Evolutionary conservation across 306 rosid species (phyloP).

Genomic region (Citrullus amarus): DNA sequence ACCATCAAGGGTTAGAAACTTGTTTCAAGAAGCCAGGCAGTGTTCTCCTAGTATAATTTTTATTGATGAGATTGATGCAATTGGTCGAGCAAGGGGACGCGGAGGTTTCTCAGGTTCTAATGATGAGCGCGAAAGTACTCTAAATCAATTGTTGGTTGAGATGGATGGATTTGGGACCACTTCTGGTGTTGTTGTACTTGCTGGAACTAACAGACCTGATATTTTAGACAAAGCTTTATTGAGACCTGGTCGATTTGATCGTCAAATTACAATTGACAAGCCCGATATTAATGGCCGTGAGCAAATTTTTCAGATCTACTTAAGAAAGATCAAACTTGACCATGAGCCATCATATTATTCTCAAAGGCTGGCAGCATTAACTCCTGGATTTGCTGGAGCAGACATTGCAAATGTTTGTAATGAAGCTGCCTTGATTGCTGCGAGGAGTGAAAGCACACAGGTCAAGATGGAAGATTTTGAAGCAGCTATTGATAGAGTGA

Average conservation of each 20-base stretch:
- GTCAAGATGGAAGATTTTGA: slow-evolving; percentile 78
- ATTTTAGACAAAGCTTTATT: slow-evolving; percentile 84
- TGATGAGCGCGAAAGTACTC: slow-evolving; percentile 95
- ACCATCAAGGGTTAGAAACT: slow-evolving; percentile 89
- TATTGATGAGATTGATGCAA: slow-evolving; percentile 96
- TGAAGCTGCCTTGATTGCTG: slow-evolving; percentile 96
- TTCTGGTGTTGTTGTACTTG: slow-evolving; percentile 91
- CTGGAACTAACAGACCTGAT: slow-evolving; percentile 98
- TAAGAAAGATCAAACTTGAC: slow-evolving; percentile 79
- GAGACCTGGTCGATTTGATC: slow-evolving; percentile 96
- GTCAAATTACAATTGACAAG: slow-evolving; percentile 60
- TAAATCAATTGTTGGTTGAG: slow-evolving; percentile 91
- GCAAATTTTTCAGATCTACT: slow-evolving; percentile 77
- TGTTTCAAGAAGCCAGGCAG: slow-evolving; percentile 92
- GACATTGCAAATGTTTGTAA: slow-evolving; percentile 97
- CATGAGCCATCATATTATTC: slow-evolving; percentile 75
- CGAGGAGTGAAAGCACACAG: slow-evolving; percentile 45
- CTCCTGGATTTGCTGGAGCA: slow-evolving; percentile 99
- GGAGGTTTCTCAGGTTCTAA: slow-evolving; percentile 80
- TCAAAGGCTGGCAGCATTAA: slow-evolving; percentile 87
- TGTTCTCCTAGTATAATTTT: slow-evolving; percentile 92
- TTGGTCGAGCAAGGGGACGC: slow-evolving; percentile 97
- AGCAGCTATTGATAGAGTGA: slow-evolving; percentile 82
- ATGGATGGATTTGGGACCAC: slow-evolving; percentile 99
- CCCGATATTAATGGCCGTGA: slow-evolving; percentile 91